Base-by-base conservation (phyloP, 164 flowering plant species). In the Umbellularia californica region DNA sequence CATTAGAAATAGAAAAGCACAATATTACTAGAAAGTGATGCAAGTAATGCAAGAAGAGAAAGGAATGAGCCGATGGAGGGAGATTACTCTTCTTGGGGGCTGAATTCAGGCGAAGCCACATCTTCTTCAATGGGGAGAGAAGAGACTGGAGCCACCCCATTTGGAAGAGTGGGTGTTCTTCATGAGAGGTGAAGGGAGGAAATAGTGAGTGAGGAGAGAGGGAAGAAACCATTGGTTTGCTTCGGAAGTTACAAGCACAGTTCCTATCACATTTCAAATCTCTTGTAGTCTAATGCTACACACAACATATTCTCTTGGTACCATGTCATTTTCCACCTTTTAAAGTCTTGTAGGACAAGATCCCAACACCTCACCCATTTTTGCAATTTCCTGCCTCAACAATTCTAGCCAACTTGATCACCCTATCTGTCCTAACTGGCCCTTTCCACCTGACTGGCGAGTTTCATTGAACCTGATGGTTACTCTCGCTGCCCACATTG, bases 141-240 rank as follows among this genome's bases (percentile, higher is more conserved):
- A 87, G 81, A 77, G 89, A 85, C 22, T 77, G 89, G n/a, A 86
- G 81, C 90, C 87, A 87, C 81, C 88, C 85, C 92, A 89, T 89
- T 71, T 76, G 76, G 72, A 74, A 73, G 75, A 77, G 70, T 71
- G 72, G 75, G 76, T 79, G 60, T 68, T 19, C 23, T 62, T 79
- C 77, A 64, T 79, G 75, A 77, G 80, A 77, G 83, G 82, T 81
- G 47, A 78, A 77, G 74, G 76, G 74, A 81, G 72, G 79, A 82
- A 70, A 81, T 76, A 73, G 63, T 58, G 77, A 51, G 72, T 15
- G 17, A 65, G 35, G 63, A 73, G 70, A 41, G 70, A 23, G 71
- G 11, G 33, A 14, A 55, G n/a, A 17, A 55, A 55, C 60, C 60
- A 65, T 50, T 22, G 33, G 63, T 70, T 79, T 78, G 81, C 80